Base-by-base conservation (phyloP, 352 stramenopile species). In the Pythium graminicola region DNA sequence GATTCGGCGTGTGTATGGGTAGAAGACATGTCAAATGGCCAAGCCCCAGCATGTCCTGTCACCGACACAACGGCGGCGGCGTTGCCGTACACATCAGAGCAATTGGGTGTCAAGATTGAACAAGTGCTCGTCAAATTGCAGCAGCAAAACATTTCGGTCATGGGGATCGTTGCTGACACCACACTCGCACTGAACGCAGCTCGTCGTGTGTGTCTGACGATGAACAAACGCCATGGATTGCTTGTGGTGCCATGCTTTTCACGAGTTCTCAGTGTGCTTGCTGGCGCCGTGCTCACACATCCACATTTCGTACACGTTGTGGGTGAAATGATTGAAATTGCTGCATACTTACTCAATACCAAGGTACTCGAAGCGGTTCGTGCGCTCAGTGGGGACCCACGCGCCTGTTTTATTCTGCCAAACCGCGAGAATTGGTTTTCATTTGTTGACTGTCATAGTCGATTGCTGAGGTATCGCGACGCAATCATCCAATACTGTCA, bases 81-180 rank as follows among this genome's bases (percentile, higher is more conserved):
- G 19, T 26, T 41, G 33, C 42, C 62, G 11, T 72, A 74, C 51
- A 67, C 47, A 13, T 57, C 57, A 35, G 23, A 44, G 22, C 55
- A 69, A 13, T 56, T 70, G 13, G 66, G 64, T 14, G 23, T 36
- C 29, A 66, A 73, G 40, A 80, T 93, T 24, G 73, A 87, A 49
- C 64, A 78, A 4, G 72, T 89, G 32, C 52, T 93, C 4, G 17
- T 60, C 13, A 57, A 70, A 52, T 63, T 90, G 1, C 67, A 71
- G 20, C 50, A 68, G 23, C 64, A 79, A 50, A 77, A 81, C 22
- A 84, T 89, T 51, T 72, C 54, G 23, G 76, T 93, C 32, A 76
- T 90, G 57, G 77, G 72, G 13, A 82, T 93, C 42, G 78, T 93
- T 11, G 77, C 73, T 3, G 77, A 90, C 47, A 82, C 77, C 4